phyloP scores from a whole-genome alignment of 371 early-diverging fungal genomes.

The Mycotypha africana region DNA sequence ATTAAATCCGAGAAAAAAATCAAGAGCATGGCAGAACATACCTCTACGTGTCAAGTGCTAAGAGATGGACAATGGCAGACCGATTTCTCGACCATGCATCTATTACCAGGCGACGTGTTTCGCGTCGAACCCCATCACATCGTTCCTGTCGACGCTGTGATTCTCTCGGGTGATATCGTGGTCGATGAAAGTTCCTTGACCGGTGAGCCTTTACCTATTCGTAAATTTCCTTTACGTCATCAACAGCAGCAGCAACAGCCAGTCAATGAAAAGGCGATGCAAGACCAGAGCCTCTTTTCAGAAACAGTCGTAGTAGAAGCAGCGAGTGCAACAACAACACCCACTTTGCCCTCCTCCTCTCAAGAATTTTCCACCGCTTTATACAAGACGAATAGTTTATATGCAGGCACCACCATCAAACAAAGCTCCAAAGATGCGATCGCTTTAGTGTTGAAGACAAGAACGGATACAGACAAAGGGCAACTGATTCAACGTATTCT shows the following conservation, averaged over 20 bases:
- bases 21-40: conserved; percentile 62
- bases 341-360: no score
- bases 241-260: no score
- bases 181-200: conserved; percentile 73
- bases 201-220: conserved; percentile 56
- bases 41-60: conserved; percentile 38
- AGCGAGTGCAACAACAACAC: no score
- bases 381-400: no score
- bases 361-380: no score
- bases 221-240: conserved; percentile 53
- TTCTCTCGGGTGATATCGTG: conserved; percentile 65
- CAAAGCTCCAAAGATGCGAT: no score
- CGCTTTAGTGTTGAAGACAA: conserved; percentile 66
- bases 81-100: conserved; percentile 39
- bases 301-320: no score
- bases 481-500: conserved; percentile 70
- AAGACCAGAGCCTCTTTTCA: no score
- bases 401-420: no score
- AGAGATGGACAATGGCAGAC: conserved; percentile 52
- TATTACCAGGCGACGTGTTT: conserved; percentile 76
- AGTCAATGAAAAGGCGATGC: no score
- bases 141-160: conserved; percentile 61
- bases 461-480: conserved; percentile 72
- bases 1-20: conserved; percentile 61
- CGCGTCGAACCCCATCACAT: conserved; percentile 48